phyloP scores from a whole-genome alignment of 2,329 filamentous ascomycete genomes.

The Venturia nashicola region DNA sequence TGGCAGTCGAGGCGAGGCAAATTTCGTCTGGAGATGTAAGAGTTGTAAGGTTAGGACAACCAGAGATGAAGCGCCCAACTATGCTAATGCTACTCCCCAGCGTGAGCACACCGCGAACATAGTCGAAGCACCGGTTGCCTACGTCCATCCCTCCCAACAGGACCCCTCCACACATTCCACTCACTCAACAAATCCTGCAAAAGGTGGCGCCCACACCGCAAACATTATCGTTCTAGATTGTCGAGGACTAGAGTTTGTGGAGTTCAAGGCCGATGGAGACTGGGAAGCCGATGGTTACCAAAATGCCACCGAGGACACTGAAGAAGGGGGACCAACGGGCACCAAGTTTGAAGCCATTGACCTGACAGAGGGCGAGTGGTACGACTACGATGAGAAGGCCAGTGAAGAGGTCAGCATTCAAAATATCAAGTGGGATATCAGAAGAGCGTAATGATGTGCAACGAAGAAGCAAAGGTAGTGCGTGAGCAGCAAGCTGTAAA shows the following conservation, averaged over 20 bases:
- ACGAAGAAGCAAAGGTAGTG: neutral
- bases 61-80: neutral
- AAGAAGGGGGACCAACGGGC: constrained; percentile 34
- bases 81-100: constrained; percentile 29
- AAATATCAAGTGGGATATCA: constrained; percentile 77
- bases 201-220: constrained; percentile 59
- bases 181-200: constrained; percentile 24
- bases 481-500: neutral
- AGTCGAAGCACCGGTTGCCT: constrained; percentile 58
- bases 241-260: constrained; percentile 79
- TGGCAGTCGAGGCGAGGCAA: constrained; percentile 87
- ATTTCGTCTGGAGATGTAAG: constrained; percentile 99
- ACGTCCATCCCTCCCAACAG: constrained; percentile 24
- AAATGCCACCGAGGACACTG: constrained; percentile 34
- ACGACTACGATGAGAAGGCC: constrained; percentile 92
- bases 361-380: constrained; percentile 86
- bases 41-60: constrained; percentile 67
- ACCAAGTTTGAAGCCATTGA: constrained; percentile 78
- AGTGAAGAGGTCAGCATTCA: constrained; percentile 87
- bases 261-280: constrained; percentile 86
- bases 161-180: constrained; percentile 19
- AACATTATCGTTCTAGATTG: constrained; percentile 89
- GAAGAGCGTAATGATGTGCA: constrained; percentile 43
- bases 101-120: constrained; percentile 79
- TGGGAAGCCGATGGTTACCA: constrained; percentile 66